Evolutionary conservation across 208 protist genomes (phyloP).

Genomic region (Trypanosoma platydactyli): DNA sequence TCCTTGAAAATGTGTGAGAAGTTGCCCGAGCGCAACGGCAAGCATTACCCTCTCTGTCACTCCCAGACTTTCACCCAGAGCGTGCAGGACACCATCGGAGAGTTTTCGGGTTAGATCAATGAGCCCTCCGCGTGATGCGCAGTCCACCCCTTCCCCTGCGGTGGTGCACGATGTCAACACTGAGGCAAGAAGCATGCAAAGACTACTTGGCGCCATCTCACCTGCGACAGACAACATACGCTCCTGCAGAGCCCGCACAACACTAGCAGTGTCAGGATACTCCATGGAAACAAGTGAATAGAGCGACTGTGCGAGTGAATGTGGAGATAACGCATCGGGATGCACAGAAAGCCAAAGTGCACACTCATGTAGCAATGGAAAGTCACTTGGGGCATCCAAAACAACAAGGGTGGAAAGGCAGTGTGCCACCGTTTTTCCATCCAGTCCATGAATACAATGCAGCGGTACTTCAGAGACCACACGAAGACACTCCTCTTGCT

Average conservation of each 20-base stretch:
- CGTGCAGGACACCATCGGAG: slow-evolving; percentile 11
- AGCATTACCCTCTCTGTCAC: slow-evolving; percentile 32
- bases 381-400: slow-evolving; percentile 24
- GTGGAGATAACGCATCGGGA: slow-evolving; percentile 21
- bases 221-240: background rate
- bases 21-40: slow-evolving; percentile 26
- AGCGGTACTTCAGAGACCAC: slow-evolving; percentile 21
- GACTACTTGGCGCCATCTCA: slow-evolving; percentile 25
- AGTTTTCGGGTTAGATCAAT: slow-evolving; percentile 21
- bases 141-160: background rate
- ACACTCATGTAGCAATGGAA: slow-evolving; percentile 45
- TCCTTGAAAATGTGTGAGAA: background rate
- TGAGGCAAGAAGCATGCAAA: slow-evolving; percentile 25
- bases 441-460: slow-evolving; percentile 37
- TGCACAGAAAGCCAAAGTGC: slow-evolving; percentile 43
- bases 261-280: slow-evolving; percentile 19
- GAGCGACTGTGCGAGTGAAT: slow-evolving; percentile 29
- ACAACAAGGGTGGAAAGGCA: slow-evolving; percentile 42
- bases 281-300: slow-evolving; percentile 31
- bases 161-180: slow-evolving; percentile 20
- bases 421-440: slow-evolving; percentile 38
- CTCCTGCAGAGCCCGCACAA: slow-evolving; percentile 24
- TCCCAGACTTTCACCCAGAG: slow-evolving; percentile 19
- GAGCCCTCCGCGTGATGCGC: background rate
- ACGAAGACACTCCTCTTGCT: slow-evolving; percentile 34